Conservation (phyloP, 2,329 filamentous ascomycete genomes). For the Coniella lustricola region DNA sequence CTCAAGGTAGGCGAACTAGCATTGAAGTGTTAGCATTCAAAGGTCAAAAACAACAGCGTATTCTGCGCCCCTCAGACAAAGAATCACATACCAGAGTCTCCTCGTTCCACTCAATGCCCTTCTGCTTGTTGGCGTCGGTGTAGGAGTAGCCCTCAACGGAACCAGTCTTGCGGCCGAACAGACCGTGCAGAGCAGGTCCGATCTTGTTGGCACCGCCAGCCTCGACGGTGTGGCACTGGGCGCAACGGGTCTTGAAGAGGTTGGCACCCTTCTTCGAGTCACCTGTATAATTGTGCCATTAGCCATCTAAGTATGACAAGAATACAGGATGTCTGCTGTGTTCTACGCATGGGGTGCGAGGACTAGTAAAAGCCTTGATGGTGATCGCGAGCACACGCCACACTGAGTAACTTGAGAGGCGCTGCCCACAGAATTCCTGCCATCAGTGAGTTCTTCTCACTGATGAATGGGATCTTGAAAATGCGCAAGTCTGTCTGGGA, state of each 20-base stretch:
- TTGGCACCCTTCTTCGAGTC: constrained; percentile 93
- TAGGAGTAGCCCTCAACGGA: constrained; percentile 89
- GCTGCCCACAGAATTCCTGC: too few species aligned
- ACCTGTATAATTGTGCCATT: constrained; percentile 45
- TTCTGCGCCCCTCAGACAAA: not conserved
- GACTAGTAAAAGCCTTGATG: too few species aligned
- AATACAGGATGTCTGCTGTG: too few species aligned
- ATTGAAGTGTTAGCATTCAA: not conserved
- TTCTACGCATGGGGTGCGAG: too few species aligned
- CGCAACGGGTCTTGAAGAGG: constrained; percentile 99
- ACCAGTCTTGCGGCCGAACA: constrained; percentile 94
- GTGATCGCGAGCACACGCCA: too few species aligned
- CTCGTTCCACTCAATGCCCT: constrained; percentile 85
- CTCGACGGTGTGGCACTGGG: constrained; percentile 97
- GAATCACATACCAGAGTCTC: constrained; percentile 61
- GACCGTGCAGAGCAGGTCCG: constrained; percentile 91
- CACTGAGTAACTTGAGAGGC: too few species aligned
- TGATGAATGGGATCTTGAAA: too few species aligned
- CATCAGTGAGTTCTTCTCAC: too few species aligned
- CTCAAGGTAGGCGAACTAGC: constrained; percentile 88
- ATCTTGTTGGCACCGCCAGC: constrained; percentile 92
- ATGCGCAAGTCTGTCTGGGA: too few species aligned
- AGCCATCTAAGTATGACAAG: not conserved
- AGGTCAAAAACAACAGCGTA: not conserved
- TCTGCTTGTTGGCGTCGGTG: constrained; percentile 99